Evolutionary conservation across 768 basidiomycete species (phyloP).

Genomic region (Candolleomyces efflorescens): DNA sequence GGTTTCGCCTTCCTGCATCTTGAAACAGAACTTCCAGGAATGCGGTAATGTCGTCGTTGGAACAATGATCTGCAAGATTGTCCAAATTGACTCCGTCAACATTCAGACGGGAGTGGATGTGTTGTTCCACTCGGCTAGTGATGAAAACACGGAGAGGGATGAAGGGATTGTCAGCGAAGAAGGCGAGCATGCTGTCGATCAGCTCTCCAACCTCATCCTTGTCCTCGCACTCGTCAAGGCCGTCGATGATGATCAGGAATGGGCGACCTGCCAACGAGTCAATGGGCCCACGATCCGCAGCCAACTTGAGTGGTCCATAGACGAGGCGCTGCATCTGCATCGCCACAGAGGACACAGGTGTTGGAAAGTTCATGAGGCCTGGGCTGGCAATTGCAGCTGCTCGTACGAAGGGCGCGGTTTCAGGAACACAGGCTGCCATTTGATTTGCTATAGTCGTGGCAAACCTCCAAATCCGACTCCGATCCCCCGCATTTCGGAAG

Average conservation of each 20-base stretch:
- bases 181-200: neutral
- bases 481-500: neutral
- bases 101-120: neutral
- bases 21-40: neutral
- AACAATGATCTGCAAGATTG: neutral
- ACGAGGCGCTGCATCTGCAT: neutral
- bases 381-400: neutral
- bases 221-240: slow-evolving; percentile 1
- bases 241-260: neutral
- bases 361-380: neutral
- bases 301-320: neutral
- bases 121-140: neutral
- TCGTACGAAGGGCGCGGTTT: neutral
- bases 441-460: neutral
- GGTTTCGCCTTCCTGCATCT: neutral
- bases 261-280: neutral
- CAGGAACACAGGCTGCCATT: neutral
- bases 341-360: neutral
- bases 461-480: neutral
- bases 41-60: neutral
- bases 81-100: neutral
- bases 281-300: neutral
- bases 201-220: neutral
- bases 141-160: neutral
- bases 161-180: neutral